phyloP scores from a whole-genome alignment of 257 asterid species.

The Solanum peruvianum region DNA sequence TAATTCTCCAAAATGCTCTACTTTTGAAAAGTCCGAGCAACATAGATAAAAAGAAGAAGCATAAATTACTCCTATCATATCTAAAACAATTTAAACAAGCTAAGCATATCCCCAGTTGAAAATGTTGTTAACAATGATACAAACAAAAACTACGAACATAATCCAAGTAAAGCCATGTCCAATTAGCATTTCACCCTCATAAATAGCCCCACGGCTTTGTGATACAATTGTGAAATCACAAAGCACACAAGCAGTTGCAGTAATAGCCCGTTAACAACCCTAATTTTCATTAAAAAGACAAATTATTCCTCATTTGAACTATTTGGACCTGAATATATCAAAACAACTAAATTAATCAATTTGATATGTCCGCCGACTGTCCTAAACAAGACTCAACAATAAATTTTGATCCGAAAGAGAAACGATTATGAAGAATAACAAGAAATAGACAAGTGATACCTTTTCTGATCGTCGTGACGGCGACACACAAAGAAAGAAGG shows the following conservation, averaged over 20 bases:
- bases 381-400: neutral
- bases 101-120: neutral
- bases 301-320: neutral
- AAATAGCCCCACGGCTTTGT: neutral
- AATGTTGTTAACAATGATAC: neutral
- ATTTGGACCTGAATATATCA: neutral
- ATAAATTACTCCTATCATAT: neutral
- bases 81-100: neutral
- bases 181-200: neutral
- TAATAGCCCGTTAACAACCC: neutral
- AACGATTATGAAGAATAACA: neutral
- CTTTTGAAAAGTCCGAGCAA: neutral
- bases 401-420: neutral
- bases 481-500: slow-evolving; percentile 93
- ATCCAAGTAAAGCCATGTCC: neutral
- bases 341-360: neutral
- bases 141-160: neutral
- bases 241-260: neutral
- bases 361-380: neutral
- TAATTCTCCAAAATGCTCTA: neutral
- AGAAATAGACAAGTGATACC: slow-evolving; percentile 20
- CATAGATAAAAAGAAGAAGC: neutral
- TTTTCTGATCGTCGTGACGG: slow-evolving; percentile 92
- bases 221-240: neutral
- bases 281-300: neutral